Conservation (phyloP, 192 early-diverging fungal species). For the Mortierella claussenii region DNA sequence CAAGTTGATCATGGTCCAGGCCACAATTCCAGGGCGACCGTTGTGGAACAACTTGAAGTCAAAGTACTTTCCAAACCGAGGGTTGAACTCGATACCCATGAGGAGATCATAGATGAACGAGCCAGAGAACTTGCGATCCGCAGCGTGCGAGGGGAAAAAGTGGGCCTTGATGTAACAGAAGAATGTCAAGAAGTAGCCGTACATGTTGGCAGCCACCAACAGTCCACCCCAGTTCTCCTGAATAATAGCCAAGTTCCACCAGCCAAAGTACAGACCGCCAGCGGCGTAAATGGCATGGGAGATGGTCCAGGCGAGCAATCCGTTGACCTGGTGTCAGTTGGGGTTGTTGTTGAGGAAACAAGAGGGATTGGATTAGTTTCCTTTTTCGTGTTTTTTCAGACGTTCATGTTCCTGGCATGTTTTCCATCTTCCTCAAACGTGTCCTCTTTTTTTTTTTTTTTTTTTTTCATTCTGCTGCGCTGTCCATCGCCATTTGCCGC, state of each 20-base stretch:
- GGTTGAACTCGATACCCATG: slow-evolving; percentile 89
- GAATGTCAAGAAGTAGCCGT: slow-evolving; percentile 81
- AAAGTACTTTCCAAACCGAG: slow-evolving; percentile 75
- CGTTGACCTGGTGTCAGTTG: slow-evolving; percentile 82
- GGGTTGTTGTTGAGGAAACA: no score
- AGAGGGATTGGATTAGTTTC: no score
- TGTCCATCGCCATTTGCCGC: not conserved
- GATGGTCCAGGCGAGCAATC: slow-evolving; percentile 76
- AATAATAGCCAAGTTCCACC: slow-evolving; percentile 74
- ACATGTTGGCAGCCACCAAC: slow-evolving; percentile 75
- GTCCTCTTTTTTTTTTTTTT: no score
- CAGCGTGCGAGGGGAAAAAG: slow-evolving; percentile 75
- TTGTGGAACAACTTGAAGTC: slow-evolving; percentile 90
- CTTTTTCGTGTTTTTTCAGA: no score
- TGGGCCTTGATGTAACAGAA: slow-evolving; percentile 80
- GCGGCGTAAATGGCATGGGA: slow-evolving; percentile 73
- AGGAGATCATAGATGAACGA: slow-evolving; percentile 80
- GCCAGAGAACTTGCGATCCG: slow-evolving; percentile 82
- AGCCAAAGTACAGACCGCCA: slow-evolving; percentile 69
- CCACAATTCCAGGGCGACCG: slow-evolving; percentile 85
- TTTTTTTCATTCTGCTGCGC: not conserved
- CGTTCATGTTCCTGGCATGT: no score
- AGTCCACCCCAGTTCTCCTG: slow-evolving; percentile 82
- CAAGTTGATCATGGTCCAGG: slow-evolving; percentile 84
- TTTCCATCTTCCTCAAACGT: no score